Evolutionary conservation across 2,329 filamentous ascomycete species (phyloP), one percentile per base, ranked within the genome.

Genomic region (Paecilomyces sp.): DNA sequence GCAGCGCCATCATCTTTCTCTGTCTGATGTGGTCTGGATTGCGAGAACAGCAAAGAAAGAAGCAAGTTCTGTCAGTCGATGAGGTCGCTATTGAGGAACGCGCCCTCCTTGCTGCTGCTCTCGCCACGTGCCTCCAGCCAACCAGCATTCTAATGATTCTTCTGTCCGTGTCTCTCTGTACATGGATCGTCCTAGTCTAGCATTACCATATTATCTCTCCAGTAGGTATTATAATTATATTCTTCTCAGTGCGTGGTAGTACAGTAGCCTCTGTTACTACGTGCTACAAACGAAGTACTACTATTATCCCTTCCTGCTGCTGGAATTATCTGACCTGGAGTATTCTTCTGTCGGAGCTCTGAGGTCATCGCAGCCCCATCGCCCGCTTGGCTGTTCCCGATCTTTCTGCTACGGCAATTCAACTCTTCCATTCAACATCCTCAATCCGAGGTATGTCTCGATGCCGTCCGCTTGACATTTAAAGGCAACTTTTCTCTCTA

Each of bases 31-130:
- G 25, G 25, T 28, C 25, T 28, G 25, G 25, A 28, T 28, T 28
- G 25, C 25, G 25, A 28, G 25, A 28, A 28, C 25, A 28, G 22
- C 22, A 28, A 6, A 28, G 6, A 6, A 28, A 28, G 6, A 28
- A 28, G 25, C 25, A 4, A 28, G 25, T 36, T 53, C 56, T 31
- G 8, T 41, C 56, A 60, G 57, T 64, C 63, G 63, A 71, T 71
- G 69, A 65, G 57, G 61, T 68, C 62, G 69, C 62, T 70, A 71
- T 66, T 70, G 66, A 70, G 62, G 68, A 67, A 62, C 64, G 51
- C 52, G 55, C 57, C 56, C 22, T 33, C 31, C 18, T 58, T n/a
- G 12, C 22, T 25, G 22, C n/a, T 30, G 11, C 22, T 53, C 24
- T 24, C 51, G 51, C 51, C 51, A 53, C 51, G 51, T 53, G 51